Evolutionary conservation across 257 asterid species (phyloP).

Genomic region (Salvia splendens): DNA sequence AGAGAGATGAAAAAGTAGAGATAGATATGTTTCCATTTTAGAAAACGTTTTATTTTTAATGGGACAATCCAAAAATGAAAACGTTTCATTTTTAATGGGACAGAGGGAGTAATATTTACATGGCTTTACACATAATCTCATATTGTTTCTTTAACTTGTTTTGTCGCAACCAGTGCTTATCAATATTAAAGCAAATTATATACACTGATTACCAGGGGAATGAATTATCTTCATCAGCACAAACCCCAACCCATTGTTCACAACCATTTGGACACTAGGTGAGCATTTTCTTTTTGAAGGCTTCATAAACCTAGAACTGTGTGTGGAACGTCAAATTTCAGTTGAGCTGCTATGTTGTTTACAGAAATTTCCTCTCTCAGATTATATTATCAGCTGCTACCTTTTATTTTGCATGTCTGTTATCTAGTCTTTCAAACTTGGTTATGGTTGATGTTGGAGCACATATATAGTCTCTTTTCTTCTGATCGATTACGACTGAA

Average conservation of each 20-base stretch:
- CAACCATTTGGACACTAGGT: constrained; percentile 56
- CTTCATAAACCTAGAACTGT: not conserved
- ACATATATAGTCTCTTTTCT: not conserved
- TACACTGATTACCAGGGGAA: constrained; percentile 49
- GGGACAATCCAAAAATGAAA: no score
- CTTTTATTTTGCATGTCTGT: not conserved
- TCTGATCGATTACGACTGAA: not conserved
- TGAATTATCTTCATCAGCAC: constrained; percentile 71
- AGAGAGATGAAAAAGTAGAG: no score
- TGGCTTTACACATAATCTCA: not conserved
- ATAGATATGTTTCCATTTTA: no score
- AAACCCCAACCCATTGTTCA: constrained; percentile 65
- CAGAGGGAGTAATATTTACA: not conserved
- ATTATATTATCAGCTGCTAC: not conserved
- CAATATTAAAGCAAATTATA: constrained; percentile 4
- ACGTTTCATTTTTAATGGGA: no score
- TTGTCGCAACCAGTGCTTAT: not conserved
- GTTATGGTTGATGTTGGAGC: not conserved
- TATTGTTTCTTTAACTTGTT: not conserved
- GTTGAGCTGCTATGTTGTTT: not conserved
- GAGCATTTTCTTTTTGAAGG: constrained; percentile 8
- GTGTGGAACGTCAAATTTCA: not conserved
- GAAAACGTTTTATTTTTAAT: no score
- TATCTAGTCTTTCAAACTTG: not conserved
- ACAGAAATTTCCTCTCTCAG: not conserved